Evolutionary conservation across 306 rosid species (phyloP).

Genomic region (Mucuna pruriens): DNA sequence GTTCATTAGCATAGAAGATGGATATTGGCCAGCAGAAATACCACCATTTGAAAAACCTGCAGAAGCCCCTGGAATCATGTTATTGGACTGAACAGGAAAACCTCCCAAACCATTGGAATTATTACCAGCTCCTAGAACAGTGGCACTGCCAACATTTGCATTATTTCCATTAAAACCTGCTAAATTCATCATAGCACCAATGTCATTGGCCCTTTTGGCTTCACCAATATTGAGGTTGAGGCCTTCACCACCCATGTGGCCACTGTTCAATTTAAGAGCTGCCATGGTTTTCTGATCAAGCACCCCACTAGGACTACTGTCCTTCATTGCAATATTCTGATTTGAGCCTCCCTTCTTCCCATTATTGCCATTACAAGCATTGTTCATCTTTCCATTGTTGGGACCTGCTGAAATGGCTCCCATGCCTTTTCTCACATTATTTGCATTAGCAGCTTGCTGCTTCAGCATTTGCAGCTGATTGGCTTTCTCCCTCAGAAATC

Average conservation of each 20-base stretch:
- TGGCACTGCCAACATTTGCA: constrained; percentile 38
- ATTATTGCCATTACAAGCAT: constrained; percentile 37
- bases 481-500: constrained; percentile 59
- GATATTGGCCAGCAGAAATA: constrained; percentile 51
- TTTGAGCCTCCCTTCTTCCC: constrained; percentile 55
- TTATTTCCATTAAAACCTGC: constrained; percentile 76
- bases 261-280: constrained; percentile 65
- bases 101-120: constrained; percentile 58
- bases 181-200: constrained; percentile 72
- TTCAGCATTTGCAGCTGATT: constrained; percentile 57
- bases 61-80: constrained; percentile 44
- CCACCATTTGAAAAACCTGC: constrained; percentile 52
- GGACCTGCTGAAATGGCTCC: constrained; percentile 44
- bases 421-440: constrained; percentile 47
- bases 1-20: constrained; percentile 60
- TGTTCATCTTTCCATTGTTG: constrained; percentile 52
- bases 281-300: constrained; percentile 71
- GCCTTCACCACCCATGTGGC: constrained; percentile 56
- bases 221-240: constrained; percentile 58
- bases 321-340: constrained; percentile 57
- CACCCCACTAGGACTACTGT: constrained; percentile 39
- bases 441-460: constrained; percentile 61
- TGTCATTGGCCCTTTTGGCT: constrained; percentile 59
- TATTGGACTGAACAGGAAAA: constrained; percentile 55
- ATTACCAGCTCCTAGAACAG: constrained; percentile 50